A percentile compares a stretch with the other conserved stretches of the same genome.
Conservation (phyloP, 2,329 filamentous ascomycete species). For the Phyllosticta ampelicida region DNA sequence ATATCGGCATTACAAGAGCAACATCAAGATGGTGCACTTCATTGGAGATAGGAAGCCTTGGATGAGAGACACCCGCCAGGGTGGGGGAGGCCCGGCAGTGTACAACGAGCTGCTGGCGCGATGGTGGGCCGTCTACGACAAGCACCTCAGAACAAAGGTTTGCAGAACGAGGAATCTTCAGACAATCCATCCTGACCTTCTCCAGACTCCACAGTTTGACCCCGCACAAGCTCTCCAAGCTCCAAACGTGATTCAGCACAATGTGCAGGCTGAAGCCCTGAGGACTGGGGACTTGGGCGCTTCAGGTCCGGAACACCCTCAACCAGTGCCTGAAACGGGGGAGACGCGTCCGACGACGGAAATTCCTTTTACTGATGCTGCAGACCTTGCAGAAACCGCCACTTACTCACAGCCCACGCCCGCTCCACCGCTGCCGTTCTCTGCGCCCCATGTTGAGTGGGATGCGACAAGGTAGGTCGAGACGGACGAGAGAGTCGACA, state of each 20-base stretch:
- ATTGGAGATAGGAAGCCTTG: constrained; percentile 90
- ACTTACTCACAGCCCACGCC: constrained; percentile 25
- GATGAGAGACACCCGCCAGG: constrained; percentile 35
- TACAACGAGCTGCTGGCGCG: constrained; percentile 75
- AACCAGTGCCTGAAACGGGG: constrained; percentile 17
- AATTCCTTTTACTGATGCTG: constrained; percentile 33
- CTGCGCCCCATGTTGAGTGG: constrained; percentile 50
- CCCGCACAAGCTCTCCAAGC: background rate
- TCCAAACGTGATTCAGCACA: constrained; percentile 14
- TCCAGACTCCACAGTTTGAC: constrained; percentile 3
- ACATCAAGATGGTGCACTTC: constrained; percentile 86
- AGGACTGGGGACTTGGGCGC: constrained; percentile 13
- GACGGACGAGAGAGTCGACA: background rate
- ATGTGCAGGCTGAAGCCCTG: constrained; percentile 22
- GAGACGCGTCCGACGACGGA: constrained; percentile 28
- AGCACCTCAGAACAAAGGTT: constrained; percentile 52
- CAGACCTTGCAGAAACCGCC: constrained; percentile 33
- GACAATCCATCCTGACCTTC: background rate
- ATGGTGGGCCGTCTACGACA: constrained; percentile 94
- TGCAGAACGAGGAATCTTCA: background rate
- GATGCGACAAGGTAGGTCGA: constrained; percentile 47
- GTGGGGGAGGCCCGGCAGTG: constrained; percentile 43
- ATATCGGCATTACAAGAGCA: constrained; percentile 83
- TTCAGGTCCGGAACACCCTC: background rate
- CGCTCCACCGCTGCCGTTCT: constrained; percentile 36